A percentile compares a stretch with the other conserved stretches of the same genome.
phyloP scores from a whole-genome alignment of 2,329 filamentous ascomycete genomes.

The Penicillium psychrosexuale region DNA sequence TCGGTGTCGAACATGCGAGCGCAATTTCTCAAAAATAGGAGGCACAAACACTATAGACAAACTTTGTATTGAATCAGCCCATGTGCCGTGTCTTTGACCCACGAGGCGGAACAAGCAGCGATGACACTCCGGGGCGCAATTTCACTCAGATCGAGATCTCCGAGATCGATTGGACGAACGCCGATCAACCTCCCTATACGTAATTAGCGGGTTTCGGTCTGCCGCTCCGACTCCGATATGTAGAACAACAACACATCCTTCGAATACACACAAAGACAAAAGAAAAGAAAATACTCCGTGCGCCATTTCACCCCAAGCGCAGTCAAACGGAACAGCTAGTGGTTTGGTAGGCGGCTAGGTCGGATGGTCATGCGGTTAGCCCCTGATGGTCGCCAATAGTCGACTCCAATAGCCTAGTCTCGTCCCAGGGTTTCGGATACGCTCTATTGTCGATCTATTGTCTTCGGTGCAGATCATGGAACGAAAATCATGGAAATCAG shows the following conservation, averaged over 20 bases:
- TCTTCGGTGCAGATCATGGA: constrained; percentile 3
- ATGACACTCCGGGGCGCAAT: constrained; percentile 11
- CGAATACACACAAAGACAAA: neutral
- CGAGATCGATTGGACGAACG: constrained; percentile 1
- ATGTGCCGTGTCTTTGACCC: constrained; percentile 21
- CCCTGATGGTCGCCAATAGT: constrained; percentile 23
- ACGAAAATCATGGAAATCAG: neutral
- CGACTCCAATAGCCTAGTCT: constrained; percentile 7
- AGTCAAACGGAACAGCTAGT: neutral
- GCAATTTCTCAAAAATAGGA: neutral
- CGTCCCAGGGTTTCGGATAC: constrained; percentile 13
- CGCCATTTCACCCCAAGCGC: neutral
- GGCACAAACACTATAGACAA: neutral
- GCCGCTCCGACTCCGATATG: neutral
- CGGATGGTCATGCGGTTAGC: constrained; percentile 15
- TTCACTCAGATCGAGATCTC: constrained; percentile 7
- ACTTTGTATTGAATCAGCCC: constrained; percentile 3
- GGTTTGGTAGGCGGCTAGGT: constrained; percentile 19
- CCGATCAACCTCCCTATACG: neutral
- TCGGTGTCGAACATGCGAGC: too few species aligned
- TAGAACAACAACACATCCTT: neutral
- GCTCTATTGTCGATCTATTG: constrained; percentile 5
- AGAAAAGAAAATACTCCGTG: neutral
- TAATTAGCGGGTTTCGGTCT: neutral
- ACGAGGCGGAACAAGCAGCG: constrained; percentile 13